Base-by-base conservation (phyloP, 805 yeast species). In the Starmera quercuum region DNA sequence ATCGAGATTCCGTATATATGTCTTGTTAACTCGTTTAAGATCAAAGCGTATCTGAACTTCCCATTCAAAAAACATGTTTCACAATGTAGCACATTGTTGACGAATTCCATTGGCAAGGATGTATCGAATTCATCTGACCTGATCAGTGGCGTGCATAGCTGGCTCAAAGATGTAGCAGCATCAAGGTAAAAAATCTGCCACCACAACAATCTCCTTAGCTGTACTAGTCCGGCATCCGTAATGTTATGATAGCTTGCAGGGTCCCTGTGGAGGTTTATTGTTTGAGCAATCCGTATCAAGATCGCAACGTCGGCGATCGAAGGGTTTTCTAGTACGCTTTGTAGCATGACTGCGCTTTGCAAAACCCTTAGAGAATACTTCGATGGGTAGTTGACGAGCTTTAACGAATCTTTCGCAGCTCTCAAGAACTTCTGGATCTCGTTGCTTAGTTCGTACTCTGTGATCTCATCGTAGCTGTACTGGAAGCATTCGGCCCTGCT, bases 171-270 rank as follows among this genome's bases (percentile, higher is more conserved):
- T 7, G 76, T 70, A 38, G 72, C 60, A 4, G 73, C 66, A 49
- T 77, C 84, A 39, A 77, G 53, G 19, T 73, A 72, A 40, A 75
- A 74, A 7, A 77, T 71, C 25, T 74, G 76, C 82, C 82, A 77
- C 82, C 83, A 77, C n/a, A 77, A 49, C 34, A 74, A 48, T 47
- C 83, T 61, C 50, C 78, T 60, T 31, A 66, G 59, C 39, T 73
- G 75, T 6, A 76, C 65, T 16, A 66, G 59, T 33, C 63, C 65
- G 48, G 63, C 57, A 40, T 73, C 71, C 3, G 64, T 58, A 24
- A 73, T 62, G 26, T 68, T 64, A 38, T 75, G 70, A 29, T 69
- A 65, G 1, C 64, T 54, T n/a, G 69, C 60, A 4, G 83, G 83
- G 45, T 77, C 83, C 47, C 76, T 68, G 43, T 77, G 75, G 23